Evolutionary conservation across 2,329 filamentous ascomycete species (phyloP).

Genomic region (Pleomassaria siparia): DNA sequence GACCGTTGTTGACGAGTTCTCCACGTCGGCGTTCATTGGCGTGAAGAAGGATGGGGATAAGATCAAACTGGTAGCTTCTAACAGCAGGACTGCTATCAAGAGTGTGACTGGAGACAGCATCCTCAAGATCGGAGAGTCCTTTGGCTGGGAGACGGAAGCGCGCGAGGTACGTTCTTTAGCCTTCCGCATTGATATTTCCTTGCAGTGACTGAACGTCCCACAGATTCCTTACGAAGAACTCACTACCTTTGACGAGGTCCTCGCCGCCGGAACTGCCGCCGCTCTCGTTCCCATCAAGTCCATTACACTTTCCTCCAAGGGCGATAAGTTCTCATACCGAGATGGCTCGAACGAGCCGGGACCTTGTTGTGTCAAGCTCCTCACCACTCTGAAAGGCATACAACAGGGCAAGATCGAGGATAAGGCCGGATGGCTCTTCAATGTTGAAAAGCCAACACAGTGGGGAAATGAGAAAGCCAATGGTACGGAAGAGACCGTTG

Average conservation of each 20-base stretch:
- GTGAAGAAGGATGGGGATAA: conserved; percentile 63
- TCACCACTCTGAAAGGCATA: conserved; percentile 78
- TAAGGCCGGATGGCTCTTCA: conserved; percentile 69
- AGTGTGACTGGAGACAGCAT: conserved; percentile 82
- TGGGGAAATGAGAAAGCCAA: conserved; percentile 29
- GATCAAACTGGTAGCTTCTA: conserved; percentile 79
- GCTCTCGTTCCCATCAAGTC: conserved; percentile 89
- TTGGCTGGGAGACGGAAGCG: conserved; percentile 83
- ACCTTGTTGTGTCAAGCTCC: conserved; percentile 69
- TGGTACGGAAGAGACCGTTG: conserved; percentile 32
- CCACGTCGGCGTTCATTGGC: conserved; percentile 89
- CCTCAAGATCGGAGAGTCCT: conserved; percentile 71
- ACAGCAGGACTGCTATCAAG: conserved; percentile 84
- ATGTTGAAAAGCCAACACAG: conserved; percentile 45
- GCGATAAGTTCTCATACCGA: conserved; percentile 59
- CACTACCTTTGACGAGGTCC: conserved; percentile 70
- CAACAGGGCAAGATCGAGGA: conserved; percentile 81
- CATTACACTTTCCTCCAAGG: conserved; percentile 70
- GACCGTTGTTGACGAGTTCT: conserved; percentile 92
- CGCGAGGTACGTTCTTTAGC: conserved; percentile 58
- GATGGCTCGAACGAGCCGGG: conserved; percentile 69
- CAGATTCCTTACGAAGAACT: conserved; percentile 69
- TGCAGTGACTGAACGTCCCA: conserved; percentile 1
- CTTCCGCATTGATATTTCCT: not conserved
- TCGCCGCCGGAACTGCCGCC: conserved; percentile 90